Conservation (phyloP, 2,329 filamentous ascomycete genomes). For the Alternaria gaisen region DNA sequence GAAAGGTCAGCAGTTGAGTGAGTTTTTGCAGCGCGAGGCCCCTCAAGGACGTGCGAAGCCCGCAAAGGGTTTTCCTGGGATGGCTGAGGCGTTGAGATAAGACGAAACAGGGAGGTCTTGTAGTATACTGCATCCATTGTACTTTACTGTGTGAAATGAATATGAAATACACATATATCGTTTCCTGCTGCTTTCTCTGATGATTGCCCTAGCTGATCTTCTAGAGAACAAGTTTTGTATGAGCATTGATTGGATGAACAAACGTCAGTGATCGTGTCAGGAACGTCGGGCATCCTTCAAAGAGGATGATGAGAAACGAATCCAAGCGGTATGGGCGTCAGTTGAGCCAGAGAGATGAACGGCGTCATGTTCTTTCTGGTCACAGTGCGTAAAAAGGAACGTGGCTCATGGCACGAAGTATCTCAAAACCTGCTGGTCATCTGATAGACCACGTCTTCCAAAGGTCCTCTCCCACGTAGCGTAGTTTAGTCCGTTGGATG, state of each 20-base stretch:
- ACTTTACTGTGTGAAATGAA: slow-evolving; percentile 10
- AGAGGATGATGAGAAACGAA: too few relatives aligned
- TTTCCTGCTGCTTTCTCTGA: too few relatives aligned
- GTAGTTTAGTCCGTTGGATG: not conserved
- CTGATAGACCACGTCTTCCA: not conserved
- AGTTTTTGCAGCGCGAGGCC: slow-evolving; percentile 21
- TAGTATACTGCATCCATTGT: slow-evolving; percentile 8
- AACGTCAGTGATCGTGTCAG: not conserved
- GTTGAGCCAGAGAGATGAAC: too few relatives aligned
- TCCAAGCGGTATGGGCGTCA: too few relatives aligned
- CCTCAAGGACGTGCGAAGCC: slow-evolving; percentile 3
- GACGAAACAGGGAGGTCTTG: not conserved
- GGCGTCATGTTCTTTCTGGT: too few relatives aligned
- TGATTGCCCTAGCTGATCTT: not conserved
- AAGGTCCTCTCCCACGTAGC: not conserved
- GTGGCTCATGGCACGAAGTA: too few relatives aligned
- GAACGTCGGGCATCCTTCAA: too few relatives aligned
- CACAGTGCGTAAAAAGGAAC: too few relatives aligned
- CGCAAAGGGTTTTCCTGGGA: slow-evolving; percentile 10
- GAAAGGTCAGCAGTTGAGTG: slow-evolving; percentile 23
- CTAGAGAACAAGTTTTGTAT: not conserved
- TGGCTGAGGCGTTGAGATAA: slow-evolving; percentile 17
- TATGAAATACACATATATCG: not conserved
- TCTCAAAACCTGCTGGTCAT: too few relatives aligned
- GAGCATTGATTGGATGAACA: not conserved